A percentile compares a stretch with the other conserved stretches of the same genome.
Evolutionary conservation across 78 protist genomes (phyloP).

Genomic region (Anaeramoeba flamelloides): DNA sequence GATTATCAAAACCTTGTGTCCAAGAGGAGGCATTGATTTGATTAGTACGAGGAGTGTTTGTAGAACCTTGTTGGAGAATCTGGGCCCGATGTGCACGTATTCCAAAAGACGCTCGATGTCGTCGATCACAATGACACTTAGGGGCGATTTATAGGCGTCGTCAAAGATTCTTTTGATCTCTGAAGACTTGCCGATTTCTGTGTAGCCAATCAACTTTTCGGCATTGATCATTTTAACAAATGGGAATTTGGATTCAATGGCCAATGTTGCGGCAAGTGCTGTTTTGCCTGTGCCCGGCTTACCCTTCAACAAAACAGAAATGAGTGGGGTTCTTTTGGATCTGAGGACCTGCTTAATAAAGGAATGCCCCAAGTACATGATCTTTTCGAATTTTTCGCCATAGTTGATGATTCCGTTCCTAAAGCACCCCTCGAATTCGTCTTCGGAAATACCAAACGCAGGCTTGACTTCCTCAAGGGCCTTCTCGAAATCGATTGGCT

Average conservation of each 20-base stretch:
- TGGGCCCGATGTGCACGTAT: slow-evolving; percentile 76
- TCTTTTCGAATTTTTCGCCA: slow-evolving; percentile 9
- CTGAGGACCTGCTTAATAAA: slow-evolving; percentile 42
- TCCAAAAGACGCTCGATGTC: slow-evolving; percentile 82
- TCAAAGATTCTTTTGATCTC: slow-evolving; percentile 71
- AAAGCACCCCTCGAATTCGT: slow-evolving; percentile 21
- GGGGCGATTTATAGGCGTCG: slow-evolving; percentile 85
- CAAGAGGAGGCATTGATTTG: slow-evolving; percentile 61
- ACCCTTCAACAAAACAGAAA: slow-evolving; percentile 50
- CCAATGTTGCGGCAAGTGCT: slow-evolving; percentile 76
- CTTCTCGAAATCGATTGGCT: slow-evolving; percentile 49
- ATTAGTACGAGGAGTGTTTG: slow-evolving; percentile 68
- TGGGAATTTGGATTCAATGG: slow-evolving; percentile 61
- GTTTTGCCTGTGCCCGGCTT: slow-evolving; percentile 72
- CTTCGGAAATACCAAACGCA: slow-evolving; percentile 67
- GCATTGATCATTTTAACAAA: slow-evolving; percentile 68
- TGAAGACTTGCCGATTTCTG: slow-evolving; percentile 40
- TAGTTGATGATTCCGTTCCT: slow-evolving; percentile 53
- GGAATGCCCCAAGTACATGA: slow-evolving; percentile 21
- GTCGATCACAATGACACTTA: slow-evolving; percentile 69
- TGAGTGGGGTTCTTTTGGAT: slow-evolving; percentile 47
- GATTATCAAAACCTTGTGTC: slow-evolving; percentile 53
- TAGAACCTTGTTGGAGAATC: slow-evolving; percentile 81
- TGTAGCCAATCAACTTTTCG: slow-evolving; percentile 50
- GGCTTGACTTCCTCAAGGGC: slow-evolving; percentile 77